Base-by-base conservation (phyloP, 371 early-diverging fungal species). In the Syncephalastrum monosporum region DNA sequence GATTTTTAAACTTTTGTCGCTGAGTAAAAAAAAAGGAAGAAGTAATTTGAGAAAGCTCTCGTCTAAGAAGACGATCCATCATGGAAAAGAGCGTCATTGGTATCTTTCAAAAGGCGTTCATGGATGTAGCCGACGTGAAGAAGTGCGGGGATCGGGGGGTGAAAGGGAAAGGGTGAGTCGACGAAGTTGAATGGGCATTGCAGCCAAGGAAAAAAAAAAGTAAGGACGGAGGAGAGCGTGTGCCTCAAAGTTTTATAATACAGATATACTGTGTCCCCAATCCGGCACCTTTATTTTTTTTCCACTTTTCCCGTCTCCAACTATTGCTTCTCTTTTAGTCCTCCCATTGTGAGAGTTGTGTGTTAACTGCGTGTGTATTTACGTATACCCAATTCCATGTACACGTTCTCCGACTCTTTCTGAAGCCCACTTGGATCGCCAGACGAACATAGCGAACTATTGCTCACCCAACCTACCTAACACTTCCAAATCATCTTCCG, bases 261-360 rank as follows among this genome's bases (percentile, higher is more conserved):
- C 55, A 45, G 15, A 45, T 55, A 21, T 33, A 38, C 56, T 56
- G 48, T 56, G 48, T 48, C 33, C 29, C 19, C 47, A 24, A 27
- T 41, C 46, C 47, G 46, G 54, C 54, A 45, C 16, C 44, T 55
- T 16, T 55, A 16, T 55, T 47, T 55, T 27, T 47, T 33, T 55
- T 19, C 19, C 56, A 42, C 49, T 56, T 38, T 48, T 38, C 55
- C 55, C 27, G 19, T 44, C 55, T 45, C 45, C 47, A 55, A 46
- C 56, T 27, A 47, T 55, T 47, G 56, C 45, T 55, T 55, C 47
- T 55, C 56, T 55, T 55, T 55, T 55, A 47, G 56, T 55, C 56
- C 56, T 25, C 33, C 41, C 44, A 55, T 43, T 53, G 42, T 53
- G 38, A 33, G 38, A 33, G 38, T 33, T 27, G 38, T 53, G 38